Conservation (phyloP, 306 rosid genomes). For the Cyclanthera cordifolia region DNA sequence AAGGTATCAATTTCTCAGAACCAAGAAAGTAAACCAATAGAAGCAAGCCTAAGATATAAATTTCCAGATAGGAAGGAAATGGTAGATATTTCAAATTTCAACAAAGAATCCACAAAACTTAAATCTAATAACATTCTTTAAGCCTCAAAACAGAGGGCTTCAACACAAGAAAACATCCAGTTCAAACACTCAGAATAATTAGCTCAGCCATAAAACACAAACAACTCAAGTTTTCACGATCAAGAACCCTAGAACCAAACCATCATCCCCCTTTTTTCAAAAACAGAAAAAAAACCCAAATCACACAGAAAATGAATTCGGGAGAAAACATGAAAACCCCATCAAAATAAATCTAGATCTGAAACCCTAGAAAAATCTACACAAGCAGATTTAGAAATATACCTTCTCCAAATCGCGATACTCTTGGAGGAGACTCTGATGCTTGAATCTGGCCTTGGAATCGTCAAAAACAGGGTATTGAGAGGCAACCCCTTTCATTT, state of each 20-base stretch:
- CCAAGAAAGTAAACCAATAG: neutral
- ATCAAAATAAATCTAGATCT: conserved; percentile 34
- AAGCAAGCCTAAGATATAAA: neutral
- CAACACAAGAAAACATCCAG: neutral
- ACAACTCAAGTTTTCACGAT: neutral
- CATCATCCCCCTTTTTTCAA: neutral
- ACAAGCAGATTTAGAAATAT: neutral
- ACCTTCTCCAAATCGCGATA: conserved; percentile 70
- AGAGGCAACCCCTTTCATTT: conserved; percentile 50
- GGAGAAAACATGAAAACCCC: neutral
- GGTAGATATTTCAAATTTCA: neutral
- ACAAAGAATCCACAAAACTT: neutral
- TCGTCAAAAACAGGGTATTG: conserved; percentile 34
- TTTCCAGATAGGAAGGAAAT: neutral
- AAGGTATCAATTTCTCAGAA: neutral
- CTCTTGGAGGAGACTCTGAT: conserved; percentile 77
- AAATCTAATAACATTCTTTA: neutral
- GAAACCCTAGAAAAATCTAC: conserved; percentile 14
- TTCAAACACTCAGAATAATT: no score
- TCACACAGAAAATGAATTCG: conserved; percentile 1
- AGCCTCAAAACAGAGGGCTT: neutral
- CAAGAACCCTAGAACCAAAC: neutral
- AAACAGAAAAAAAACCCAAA: conserved; percentile 15
- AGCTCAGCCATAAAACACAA: neutral
- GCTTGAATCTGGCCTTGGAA: conserved; percentile 49